These are phyloP conservation scores for Taiozyma sp. DNA, from an alignment of 1,139 yeast species.

Conservation along the genomic window DNA sequence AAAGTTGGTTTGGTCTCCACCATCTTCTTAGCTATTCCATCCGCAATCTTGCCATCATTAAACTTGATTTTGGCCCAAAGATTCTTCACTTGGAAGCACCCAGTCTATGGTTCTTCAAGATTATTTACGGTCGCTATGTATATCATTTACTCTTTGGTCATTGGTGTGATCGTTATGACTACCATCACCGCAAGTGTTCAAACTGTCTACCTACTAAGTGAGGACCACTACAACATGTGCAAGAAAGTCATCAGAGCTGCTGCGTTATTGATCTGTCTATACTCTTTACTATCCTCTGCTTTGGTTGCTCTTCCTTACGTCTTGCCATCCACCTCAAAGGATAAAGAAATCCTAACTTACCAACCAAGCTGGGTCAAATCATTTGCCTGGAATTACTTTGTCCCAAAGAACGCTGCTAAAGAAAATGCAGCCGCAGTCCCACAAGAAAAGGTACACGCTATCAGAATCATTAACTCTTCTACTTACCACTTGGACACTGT, in stretches of 20 bases:
- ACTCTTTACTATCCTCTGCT: constrained; percentile 50
- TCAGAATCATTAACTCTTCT: constrained; percentile 37
- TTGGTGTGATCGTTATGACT: constrained; percentile 58
- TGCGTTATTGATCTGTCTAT: constrained; percentile 48
- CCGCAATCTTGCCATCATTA: constrained; percentile 49
- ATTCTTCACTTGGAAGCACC: constrained; percentile 79
- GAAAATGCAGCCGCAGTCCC: constrained; percentile 45
- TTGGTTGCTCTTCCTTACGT: constrained; percentile 49
- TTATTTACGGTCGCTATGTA: constrained; percentile 51
- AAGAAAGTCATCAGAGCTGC: constrained; percentile 56
- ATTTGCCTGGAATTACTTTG: constrained; percentile 52
- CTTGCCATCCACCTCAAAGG: constrained; percentile 52
- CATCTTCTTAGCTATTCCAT: constrained; percentile 53
- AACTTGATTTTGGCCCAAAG: constrained; percentile 71
- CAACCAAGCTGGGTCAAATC: constrained; percentile 80
- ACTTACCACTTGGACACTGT: constrained; percentile 34
- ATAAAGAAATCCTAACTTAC: constrained; percentile 50
- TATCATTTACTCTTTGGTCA: constrained; percentile 46
- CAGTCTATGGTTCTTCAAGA: constrained; percentile 58
- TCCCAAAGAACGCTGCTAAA: constrained; percentile 40
- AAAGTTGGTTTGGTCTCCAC: constrained; percentile 54
- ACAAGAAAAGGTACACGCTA: constrained; percentile 42
- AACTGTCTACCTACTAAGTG: constrained; percentile 48
- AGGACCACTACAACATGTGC: constrained; percentile 41
- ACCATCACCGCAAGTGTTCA: constrained; percentile 64